Percentiles rank a stretch among this genome's conserved stretches.
Conservation (phyloP, 306 rosid species). For the Benincasa hispida region DNA sequence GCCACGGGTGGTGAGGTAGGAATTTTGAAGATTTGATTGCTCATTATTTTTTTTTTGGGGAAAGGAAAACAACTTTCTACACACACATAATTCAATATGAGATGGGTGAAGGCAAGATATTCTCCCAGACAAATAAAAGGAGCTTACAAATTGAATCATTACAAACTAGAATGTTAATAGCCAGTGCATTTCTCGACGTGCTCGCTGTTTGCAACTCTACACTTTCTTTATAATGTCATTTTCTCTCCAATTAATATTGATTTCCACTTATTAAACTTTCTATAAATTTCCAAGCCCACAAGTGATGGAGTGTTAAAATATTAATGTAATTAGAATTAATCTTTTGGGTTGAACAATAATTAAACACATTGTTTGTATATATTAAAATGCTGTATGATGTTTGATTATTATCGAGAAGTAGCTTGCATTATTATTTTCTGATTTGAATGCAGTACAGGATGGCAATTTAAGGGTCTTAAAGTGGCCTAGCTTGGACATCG, state of each 20-base stretch:
- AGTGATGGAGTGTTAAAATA: background rate
- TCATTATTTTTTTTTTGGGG: background rate
- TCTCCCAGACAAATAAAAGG: background rate
- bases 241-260: background rate
- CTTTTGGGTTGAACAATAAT: background rate
- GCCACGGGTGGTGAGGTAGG: slow-evolving; percentile 88
- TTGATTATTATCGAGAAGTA: background rate
- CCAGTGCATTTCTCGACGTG: background rate
- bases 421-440: slow-evolving; percentile 21
- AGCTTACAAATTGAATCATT: background rate
- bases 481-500: slow-evolving; percentile 85
- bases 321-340: too few relatives aligned
- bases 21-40: slow-evolving; percentile 11
- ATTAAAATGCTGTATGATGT: background rate
- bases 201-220: background rate
- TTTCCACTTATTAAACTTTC: background rate
- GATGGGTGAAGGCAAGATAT: background rate
- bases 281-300: background rate
- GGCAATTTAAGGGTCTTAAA: slow-evolving; percentile 73
- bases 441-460: slow-evolving; percentile 80
- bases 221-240: background rate
- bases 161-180: background rate
- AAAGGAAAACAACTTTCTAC: background rate
- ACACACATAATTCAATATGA: background rate
- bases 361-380: background rate